Conservation (phyloP, 306 rosid species). For the Trifolium pratense region DNA sequence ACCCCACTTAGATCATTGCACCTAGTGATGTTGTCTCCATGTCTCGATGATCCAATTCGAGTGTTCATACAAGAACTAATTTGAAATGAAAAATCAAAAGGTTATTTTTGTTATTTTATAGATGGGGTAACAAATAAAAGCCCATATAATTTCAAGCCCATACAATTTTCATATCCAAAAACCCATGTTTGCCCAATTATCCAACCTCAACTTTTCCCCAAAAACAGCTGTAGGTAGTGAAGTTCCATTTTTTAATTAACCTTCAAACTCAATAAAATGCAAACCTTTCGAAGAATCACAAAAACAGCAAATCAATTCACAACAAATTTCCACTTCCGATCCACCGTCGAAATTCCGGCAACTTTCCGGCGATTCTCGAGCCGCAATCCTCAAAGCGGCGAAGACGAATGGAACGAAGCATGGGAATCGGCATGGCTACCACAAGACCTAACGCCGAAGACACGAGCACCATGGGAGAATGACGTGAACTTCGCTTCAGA, state of each 20-base stretch:
- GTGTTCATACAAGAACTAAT: too few relatives aligned
- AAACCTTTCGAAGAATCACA: conserved; percentile 10
- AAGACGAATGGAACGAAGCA: conserved; percentile 88
- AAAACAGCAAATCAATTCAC: neutral
- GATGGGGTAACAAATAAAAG: too few relatives aligned
- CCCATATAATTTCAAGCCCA: too few relatives aligned
- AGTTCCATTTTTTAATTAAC: neutral
- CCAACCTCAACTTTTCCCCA: neutral
- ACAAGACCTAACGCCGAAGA: conserved; percentile 64
- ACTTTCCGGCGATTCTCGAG: conserved; percentile 33
- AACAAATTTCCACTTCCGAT: neutral
- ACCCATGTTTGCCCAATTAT: neutral
- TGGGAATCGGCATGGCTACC: conserved; percentile 99
- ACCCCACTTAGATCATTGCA: too few relatives aligned
- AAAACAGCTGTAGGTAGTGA: neutral
- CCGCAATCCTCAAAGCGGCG: conserved; percentile 51
- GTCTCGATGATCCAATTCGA: too few relatives aligned
- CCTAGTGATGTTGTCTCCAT: too few relatives aligned
- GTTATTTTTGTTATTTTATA: too few relatives aligned
- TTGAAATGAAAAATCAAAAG: too few relatives aligned
- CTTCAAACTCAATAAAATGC: conserved; percentile 5
- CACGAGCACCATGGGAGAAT: conserved; percentile 79
- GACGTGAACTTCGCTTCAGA: conserved; percentile 67
- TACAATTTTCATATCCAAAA: neutral
- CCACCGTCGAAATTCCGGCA: neutral